These are phyloP conservation scores for Coemansia sp. DNA, from an alignment of 192 early-diverging fungal species.

Conservation along the genomic window DNA sequence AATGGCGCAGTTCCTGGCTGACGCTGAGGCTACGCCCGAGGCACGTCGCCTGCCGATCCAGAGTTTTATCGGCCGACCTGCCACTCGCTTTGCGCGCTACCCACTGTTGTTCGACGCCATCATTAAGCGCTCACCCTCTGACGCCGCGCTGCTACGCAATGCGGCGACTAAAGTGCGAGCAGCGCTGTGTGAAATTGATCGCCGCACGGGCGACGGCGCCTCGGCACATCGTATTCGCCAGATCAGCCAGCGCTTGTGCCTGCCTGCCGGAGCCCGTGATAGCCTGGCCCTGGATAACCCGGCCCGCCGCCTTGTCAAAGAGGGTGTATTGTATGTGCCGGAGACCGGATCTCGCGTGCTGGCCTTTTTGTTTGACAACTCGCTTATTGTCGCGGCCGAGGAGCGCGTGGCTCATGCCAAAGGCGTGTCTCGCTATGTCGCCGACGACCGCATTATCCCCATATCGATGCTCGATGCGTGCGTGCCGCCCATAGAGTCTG, in stretches of 20 bases:
- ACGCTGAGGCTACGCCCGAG: slow-evolving; percentile 70
- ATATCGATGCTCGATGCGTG: slow-evolving; percentile 48
- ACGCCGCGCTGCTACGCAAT: slow-evolving; percentile 43
- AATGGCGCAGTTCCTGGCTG: slow-evolving; percentile 75
- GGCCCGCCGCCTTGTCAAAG: slow-evolving; percentile 32
- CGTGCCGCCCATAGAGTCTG: slow-evolving; percentile 22
- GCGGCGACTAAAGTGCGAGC: slow-evolving; percentile 28
- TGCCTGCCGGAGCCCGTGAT: slow-evolving; percentile 36
- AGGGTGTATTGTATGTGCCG: slow-evolving; percentile 30
- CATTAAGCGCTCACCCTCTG: slow-evolving; percentile 71
- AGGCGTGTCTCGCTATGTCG: slow-evolving; percentile 41
- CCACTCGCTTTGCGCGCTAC: slow-evolving; percentile 84
- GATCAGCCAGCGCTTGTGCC: slow-evolving; percentile 44
- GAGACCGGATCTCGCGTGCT: slow-evolving; percentile 34
- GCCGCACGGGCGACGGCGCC: slow-evolving; percentile 41
- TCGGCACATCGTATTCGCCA: slow-evolving; percentile 37
- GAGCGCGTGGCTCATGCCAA: slow-evolving; percentile 37
- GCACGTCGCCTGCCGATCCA: slow-evolving; percentile 80
- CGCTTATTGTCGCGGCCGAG: slow-evolving; percentile 49
- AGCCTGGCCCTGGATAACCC: slow-evolving; percentile 46
- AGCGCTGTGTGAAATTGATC: slow-evolving; percentile 44
- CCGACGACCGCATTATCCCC: slow-evolving; percentile 48
- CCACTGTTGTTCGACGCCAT: slow-evolving; percentile 78
- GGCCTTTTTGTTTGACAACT: slow-evolving; percentile 52
- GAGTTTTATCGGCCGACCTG: slow-evolving; percentile 85